Percentiles rank a stretch among this genome's conserved stretches.
These are phyloP conservation scores for Jatropha multifida DNA, from an alignment of 441 rosid species.

Conservation along the genomic window DNA sequence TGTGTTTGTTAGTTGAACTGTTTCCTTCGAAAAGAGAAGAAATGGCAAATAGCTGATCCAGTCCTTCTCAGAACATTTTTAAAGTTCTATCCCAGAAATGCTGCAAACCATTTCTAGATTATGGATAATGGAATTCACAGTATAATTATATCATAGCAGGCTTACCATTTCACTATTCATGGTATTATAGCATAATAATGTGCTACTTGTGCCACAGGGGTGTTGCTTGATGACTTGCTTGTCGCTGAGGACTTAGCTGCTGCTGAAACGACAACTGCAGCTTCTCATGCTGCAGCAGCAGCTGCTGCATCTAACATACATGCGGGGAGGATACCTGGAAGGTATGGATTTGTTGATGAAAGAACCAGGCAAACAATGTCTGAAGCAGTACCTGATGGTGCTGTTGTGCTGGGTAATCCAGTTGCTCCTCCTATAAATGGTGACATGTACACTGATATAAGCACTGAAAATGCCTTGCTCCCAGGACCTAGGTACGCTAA, in stretches of 20 bases:
- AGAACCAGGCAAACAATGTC: conserved; percentile 61
- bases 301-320: conserved; percentile 70
- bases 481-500: conserved; percentile 67
- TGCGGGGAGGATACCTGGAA: conserved; percentile 59
- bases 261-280: conserved; percentile 87
- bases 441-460: conserved; percentile 89
- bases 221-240: conserved; percentile 95
- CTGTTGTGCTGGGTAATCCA: conserved; percentile 89
- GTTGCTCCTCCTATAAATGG: conserved; percentile 95
- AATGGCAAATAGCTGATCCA: neutral
- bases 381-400: conserved; percentile 73
- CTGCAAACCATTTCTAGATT: neutral
- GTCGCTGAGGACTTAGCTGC: conserved; percentile 96
- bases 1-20: neutral
- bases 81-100: neutral
- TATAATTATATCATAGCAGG: neutral
- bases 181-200: conserved; percentile 14
- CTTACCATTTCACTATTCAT: neutral
- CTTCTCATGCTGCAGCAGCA: conserved; percentile 90
- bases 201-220: conserved; percentile 51
- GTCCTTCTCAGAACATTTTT: neutral
- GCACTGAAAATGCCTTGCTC: conserved; percentile 89
- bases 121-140: neutral
- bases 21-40: neutral
- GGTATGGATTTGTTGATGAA: conserved; percentile 80